Evolutionary conservation across 768 basidiomycete genomes (phyloP).

Genomic region (Tylopilus subfusipes): DNA sequence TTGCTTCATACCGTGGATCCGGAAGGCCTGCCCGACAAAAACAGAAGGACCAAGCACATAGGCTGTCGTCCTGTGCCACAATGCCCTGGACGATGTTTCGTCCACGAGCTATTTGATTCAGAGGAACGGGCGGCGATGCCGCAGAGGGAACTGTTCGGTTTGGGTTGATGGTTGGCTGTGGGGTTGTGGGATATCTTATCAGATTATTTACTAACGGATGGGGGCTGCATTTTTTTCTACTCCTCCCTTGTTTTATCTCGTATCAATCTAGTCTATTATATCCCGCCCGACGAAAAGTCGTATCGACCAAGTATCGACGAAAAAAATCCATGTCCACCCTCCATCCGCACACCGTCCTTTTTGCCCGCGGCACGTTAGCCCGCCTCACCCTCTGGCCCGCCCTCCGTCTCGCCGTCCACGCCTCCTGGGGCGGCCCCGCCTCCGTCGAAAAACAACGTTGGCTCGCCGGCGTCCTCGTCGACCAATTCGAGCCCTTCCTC

Average conservation of each 20-base stretch:
- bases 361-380: constrained; percentile 84
- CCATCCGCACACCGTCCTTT: constrained; percentile 55
- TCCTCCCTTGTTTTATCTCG: not conserved
- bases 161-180: not conserved
- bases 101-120: not conserved
- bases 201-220: too few species aligned
- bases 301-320: too few species aligned
- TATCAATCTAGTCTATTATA: not conserved
- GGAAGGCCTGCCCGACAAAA: not conserved
- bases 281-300: too few species aligned
- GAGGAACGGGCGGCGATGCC: not conserved
- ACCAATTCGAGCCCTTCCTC: constrained; percentile 64
- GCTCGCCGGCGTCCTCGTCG: constrained; percentile 78
- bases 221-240: not conserved
- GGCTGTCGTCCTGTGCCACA: not conserved
- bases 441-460: constrained; percentile 73
- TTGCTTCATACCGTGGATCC: not conserved
- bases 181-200: not conserved
- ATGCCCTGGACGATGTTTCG: not conserved
- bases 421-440: constrained; percentile 83
- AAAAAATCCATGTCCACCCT: constrained; percentile 25
- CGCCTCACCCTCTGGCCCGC: constrained; percentile 83
- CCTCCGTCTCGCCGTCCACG: constrained; percentile 79
- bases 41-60: not conserved
- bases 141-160: not conserved